Evolutionary conservation across 2,329 filamentous ascomycete species (phyloP).

Genomic region (Cercospora janseana): DNA sequence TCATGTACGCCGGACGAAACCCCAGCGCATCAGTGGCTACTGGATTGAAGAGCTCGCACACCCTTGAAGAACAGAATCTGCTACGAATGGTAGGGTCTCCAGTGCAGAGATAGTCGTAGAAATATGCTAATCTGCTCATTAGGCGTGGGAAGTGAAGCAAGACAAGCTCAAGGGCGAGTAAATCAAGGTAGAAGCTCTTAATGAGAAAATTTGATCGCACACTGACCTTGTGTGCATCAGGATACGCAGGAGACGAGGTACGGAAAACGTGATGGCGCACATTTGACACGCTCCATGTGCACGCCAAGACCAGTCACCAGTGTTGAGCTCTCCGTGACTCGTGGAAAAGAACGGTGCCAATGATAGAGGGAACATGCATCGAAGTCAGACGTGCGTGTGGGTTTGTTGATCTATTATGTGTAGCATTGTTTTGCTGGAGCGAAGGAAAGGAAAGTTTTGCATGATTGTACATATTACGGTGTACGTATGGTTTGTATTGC

Average conservation of each 20-base stretch:
- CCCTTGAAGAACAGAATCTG: slow-evolving; percentile 89
- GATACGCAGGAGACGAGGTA: too few relatives aligned
- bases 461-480: slow-evolving; percentile 8
- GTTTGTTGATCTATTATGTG: neutral
- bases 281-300: too few relatives aligned
- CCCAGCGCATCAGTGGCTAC: slow-evolving; percentile 93
- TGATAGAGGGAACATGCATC: slow-evolving; percentile 2
- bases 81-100: slow-evolving; percentile 53
- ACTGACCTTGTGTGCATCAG: too few relatives aligned
- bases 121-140: neutral
- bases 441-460: slow-evolving; percentile 2
- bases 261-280: too few relatives aligned
- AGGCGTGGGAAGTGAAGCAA: slow-evolving; percentile 51
- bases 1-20: slow-evolving; percentile 94
- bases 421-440: slow-evolving; percentile 1
- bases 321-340: too few relatives aligned
- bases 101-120: too few relatives aligned
- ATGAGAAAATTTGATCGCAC: neutral
- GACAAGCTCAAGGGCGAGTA: slow-evolving; percentile 66
- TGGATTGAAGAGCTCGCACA: slow-evolving; percentile 81
- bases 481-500: too few relatives aligned
- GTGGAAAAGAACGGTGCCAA: neutral
- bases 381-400: neutral
- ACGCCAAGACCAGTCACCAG: too few relatives aligned
- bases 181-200: neutral